phyloP scores from a whole-genome alignment of 2,329 filamentous ascomycete species.

The Colletotrichum sp. region DNA sequence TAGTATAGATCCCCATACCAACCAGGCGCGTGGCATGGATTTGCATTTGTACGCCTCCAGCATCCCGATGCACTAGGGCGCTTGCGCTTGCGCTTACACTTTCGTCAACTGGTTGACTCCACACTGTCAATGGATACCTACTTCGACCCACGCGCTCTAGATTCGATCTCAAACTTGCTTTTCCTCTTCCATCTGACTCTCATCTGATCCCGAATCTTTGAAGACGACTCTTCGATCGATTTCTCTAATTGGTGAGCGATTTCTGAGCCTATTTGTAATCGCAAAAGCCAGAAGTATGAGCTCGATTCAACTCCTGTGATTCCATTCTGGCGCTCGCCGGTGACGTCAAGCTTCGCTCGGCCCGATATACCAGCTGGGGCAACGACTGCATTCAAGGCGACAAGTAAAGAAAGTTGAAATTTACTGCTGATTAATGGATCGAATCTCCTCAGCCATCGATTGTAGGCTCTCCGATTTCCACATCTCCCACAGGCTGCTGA shows the following conservation, averaged over 20 bases:
- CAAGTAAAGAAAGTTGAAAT: fast-evolving
- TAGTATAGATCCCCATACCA: neutral
- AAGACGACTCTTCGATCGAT: neutral
- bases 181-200: neutral
- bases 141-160: neutral
- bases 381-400: neutral
- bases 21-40: neutral
- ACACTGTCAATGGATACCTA: neutral
- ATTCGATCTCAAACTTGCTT: neutral
- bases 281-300: neutral
- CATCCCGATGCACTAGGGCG: neutral
- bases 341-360: neutral
- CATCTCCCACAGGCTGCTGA: neutral
- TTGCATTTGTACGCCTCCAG: neutral
- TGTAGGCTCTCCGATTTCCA: neutral
- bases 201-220: neutral
- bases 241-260: neutral
- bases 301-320: neutral
- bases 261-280: neutral
- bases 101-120: neutral
- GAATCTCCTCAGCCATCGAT: neutral
- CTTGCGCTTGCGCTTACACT: neutral
- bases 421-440: neutral
- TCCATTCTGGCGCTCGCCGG: neutral
- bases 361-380: neutral